A percentile compares a stretch with the other conserved stretches of the same genome.
Conservation (phyloP, 176 grass and related monocot species). For the Triticum turgidum region DNA sequence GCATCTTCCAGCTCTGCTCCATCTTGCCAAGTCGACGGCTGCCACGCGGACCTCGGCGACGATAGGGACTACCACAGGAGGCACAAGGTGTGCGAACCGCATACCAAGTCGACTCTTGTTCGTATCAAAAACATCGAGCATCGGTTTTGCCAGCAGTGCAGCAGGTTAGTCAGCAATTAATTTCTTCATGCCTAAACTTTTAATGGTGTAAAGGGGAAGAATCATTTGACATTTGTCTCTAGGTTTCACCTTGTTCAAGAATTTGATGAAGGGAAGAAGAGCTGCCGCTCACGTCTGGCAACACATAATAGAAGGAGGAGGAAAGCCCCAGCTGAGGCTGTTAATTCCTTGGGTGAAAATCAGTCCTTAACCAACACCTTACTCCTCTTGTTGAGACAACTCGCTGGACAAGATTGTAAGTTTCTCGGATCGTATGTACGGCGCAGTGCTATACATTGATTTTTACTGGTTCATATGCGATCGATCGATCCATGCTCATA, state of each 20-base stretch:
- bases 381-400: conserved; percentile 60
- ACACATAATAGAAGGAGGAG: conserved; percentile 76
- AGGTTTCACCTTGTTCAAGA: conserved; percentile 90
- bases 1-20: conserved; percentile 27
- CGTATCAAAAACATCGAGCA: conserved; percentile 42
- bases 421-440: conserved; percentile 1
- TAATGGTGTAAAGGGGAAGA: background rate
- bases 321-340: conserved; percentile 45
- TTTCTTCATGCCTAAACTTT: conserved; percentile 22
- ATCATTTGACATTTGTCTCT: conserved; percentile 5
- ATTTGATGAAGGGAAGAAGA: conserved; percentile 92
- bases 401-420: conserved; percentile 78
- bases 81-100: conserved; percentile 79
- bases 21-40: conserved; percentile 75
- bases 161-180: conserved; percentile 57
- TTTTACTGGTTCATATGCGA: background rate
- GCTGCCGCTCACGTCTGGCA: conserved; percentile 71
- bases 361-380: conserved; percentile 42
- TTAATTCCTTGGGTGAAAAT: conserved; percentile 41
- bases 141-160: conserved; percentile 94
- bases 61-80: conserved; percentile 77
- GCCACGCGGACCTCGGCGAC: conserved; percentile 40
- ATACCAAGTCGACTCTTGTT: conserved; percentile 56
- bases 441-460: background rate
- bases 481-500: background rate